Conservation (phyloP, 805 yeast genomes). For the Lipomyces yamanashiensis region DNA sequence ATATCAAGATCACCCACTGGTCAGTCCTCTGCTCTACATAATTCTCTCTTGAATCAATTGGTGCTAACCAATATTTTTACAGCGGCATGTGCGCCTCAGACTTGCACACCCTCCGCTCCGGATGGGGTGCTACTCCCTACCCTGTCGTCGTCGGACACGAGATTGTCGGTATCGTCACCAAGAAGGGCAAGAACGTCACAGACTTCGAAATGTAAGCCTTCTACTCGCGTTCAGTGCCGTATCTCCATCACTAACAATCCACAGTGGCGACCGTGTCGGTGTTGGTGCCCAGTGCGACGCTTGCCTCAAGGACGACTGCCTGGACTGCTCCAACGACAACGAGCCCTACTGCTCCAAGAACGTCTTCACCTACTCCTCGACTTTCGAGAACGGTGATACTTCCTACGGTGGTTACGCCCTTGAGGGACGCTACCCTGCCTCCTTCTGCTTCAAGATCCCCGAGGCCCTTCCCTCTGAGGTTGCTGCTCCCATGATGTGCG, state of each 20-base stretch:
- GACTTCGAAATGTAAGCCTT: constrained; percentile 48
- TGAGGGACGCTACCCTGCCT: constrained; percentile 61
- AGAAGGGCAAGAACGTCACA: constrained; percentile 60
- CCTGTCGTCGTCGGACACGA: constrained; percentile 59
- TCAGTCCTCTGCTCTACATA: constrained; percentile 9
- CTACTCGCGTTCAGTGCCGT: neutral
- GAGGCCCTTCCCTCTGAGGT: constrained; percentile 54
- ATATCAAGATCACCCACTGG: constrained; percentile 36
- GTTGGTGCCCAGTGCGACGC: constrained; percentile 72
- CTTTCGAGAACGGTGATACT: constrained; percentile 33
- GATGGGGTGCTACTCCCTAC: constrained; percentile 53
- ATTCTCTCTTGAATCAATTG: neutral
- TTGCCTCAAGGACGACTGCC: constrained; percentile 59
- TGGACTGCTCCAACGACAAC: constrained; percentile 58
- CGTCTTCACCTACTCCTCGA: constrained; percentile 56
- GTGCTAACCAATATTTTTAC: constrained; percentile 6
- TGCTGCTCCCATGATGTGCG: constrained; percentile 78
- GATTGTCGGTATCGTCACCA: constrained; percentile 43
- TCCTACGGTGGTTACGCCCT: constrained; percentile 68
- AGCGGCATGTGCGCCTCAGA: constrained; percentile 63
- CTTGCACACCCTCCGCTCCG: constrained; percentile 56
- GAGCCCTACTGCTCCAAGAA: constrained; percentile 60
- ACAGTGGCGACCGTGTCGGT: constrained; percentile 73
- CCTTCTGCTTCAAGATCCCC: constrained; percentile 68
- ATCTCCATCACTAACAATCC: neutral